phyloP scores from a whole-genome alignment of 2,329 filamentous ascomycete species.

The Botrytis galanthina region DNA sequence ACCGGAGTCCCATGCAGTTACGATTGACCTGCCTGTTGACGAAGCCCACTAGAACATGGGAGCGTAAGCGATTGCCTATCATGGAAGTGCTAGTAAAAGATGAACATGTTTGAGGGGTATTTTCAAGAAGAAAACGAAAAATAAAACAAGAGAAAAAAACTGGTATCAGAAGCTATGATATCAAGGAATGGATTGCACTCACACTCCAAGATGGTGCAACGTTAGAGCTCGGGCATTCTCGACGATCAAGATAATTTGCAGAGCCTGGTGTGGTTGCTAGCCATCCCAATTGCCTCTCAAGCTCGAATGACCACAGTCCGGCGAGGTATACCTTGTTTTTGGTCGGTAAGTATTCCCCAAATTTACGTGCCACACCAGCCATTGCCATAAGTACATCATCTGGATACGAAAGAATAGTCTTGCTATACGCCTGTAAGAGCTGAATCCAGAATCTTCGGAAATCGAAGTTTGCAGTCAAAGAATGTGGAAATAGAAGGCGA shows the following conservation, averaged over 20 bases:
- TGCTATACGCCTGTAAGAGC: background rate
- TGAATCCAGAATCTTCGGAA: background rate
- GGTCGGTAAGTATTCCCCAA: background rate
- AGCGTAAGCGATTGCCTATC: background rate
- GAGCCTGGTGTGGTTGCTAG: background rate
- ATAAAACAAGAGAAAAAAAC: background rate
- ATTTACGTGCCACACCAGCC: background rate
- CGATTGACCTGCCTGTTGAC: background rate
- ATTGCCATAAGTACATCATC: background rate
- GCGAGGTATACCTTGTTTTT: background rate
- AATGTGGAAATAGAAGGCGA: background rate
- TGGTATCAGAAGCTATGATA: background rate
- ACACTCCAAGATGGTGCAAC: slow-evolving; percentile 12
- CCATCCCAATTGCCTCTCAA: slow-evolving; percentile 4
- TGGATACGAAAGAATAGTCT: background rate
- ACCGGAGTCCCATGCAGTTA: background rate
- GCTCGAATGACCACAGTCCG: slow-evolving; percentile 3
- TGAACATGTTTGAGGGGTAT: background rate
- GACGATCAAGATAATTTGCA: background rate
- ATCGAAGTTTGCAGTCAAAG: background rate
- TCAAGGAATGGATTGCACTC: background rate
- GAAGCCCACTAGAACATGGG: background rate
- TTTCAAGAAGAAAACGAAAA: background rate
- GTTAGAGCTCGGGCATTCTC: background rate
- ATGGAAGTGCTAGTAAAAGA: background rate